Conservation (phyloP, 208 protist species). For the Leishmania mexicana region DNA sequence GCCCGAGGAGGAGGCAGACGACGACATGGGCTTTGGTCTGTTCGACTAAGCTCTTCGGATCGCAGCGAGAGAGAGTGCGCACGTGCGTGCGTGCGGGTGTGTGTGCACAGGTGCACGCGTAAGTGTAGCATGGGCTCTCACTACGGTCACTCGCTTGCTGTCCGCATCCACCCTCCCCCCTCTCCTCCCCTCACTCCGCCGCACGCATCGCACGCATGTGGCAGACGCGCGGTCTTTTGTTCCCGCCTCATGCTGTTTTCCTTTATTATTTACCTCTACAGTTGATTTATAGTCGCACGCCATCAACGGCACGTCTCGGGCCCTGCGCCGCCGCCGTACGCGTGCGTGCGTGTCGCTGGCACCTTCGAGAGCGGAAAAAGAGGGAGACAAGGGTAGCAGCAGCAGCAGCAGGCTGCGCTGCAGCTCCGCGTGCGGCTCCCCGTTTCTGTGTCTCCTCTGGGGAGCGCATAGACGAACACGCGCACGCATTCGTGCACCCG, state of each 20-base stretch:
- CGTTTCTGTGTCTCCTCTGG: not conserved
- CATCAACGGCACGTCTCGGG: not conserved
- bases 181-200: not conserved
- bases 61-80: not conserved
- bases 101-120: not conserved
- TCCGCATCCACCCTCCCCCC: not conserved
- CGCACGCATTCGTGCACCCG: not conserved
- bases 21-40: constrained; percentile 90
- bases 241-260: not conserved
- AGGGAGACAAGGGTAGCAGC: not conserved
- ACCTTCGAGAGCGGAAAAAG: not conserved
- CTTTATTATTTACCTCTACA: not conserved
- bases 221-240: too few relatives aligned
- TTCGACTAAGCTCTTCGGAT: constrained; percentile 74
- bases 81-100: not conserved
- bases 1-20: constrained; percentile 81
- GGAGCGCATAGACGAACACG: not conserved
- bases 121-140: not conserved
- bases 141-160: not conserved
- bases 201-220: too few relatives aligned
- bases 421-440: not conserved
- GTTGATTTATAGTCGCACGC: not conserved
- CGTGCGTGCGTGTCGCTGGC: not conserved
- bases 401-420: not conserved
- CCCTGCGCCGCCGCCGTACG: not conserved